Conservation (phyloP, 495 filamentous ascomycete genomes). For the Penicillium turbatum region DNA sequence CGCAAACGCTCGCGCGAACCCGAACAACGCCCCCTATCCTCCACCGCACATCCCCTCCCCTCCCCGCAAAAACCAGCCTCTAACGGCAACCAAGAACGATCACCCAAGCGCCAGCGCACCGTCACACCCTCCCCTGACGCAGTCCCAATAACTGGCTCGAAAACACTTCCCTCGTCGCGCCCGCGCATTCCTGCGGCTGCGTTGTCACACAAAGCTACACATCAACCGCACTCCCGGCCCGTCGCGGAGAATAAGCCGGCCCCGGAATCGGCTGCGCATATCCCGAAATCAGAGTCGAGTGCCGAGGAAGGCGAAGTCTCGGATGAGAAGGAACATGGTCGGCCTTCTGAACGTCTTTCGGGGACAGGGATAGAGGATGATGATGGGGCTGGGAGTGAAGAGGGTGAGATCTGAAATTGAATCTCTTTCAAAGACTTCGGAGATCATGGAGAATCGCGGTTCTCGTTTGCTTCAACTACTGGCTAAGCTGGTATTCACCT, state of each 20-base stretch:
- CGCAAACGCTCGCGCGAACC: slow-evolving; percentile 46
- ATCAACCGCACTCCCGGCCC: neutral
- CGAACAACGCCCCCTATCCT: slow-evolving; percentile 20
- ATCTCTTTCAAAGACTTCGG: neutral
- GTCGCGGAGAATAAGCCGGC: neutral
- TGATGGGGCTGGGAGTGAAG: slow-evolving; percentile 41
- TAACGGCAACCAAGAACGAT: slow-evolving; percentile 26
- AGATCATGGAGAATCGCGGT: too few species aligned
- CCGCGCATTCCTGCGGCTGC: slow-evolving; percentile 23
- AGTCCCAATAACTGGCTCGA: neutral
- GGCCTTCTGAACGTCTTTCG: neutral
- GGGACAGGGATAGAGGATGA: slow-evolving; percentile 6
- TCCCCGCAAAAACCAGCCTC: slow-evolving; percentile 10
- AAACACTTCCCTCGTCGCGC: slow-evolving; percentile 6
- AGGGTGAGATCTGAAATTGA: slow-evolving; percentile 37
- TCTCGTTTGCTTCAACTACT: too few species aligned
- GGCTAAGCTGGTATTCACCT: too few species aligned
- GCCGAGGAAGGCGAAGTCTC: slow-evolving; percentile 25
- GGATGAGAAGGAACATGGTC: slow-evolving; percentile 1
- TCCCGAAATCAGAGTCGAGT: slow-evolving; percentile 11
- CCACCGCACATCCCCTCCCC: slow-evolving; percentile 3
- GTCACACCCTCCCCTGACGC: slow-evolving; percentile 19
- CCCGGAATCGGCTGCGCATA: neutral
- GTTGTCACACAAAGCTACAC: neutral
- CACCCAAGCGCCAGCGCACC: slow-evolving; percentile 42